Base-by-base conservation (phyloP, 164 flowering plant species). In the Kingdonia uniflora region DNA sequence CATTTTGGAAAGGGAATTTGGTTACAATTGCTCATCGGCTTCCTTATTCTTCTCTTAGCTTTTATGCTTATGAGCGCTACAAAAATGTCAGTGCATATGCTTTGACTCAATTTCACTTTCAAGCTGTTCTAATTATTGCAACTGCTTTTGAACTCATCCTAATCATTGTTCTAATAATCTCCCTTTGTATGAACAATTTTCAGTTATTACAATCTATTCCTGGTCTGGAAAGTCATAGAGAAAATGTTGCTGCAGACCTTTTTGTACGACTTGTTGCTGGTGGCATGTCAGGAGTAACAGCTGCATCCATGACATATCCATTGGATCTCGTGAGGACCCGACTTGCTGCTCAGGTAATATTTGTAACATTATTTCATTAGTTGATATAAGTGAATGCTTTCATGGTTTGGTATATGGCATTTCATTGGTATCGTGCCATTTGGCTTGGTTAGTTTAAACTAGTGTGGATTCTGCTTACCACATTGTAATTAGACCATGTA, bases 1-100 rank as follows among this genome's bases (percentile, higher is more conserved):
- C 95, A 56, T 86, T 86, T 65, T 86, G 95, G 95, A 86, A 71
- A 64, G 95, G 95, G 49, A 86, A 86, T 67, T 51, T 86, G 68
- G 91, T 86, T 43, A 86, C 95, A 0, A 73, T 86, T 53, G 85
- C 77, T 39, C 95, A 86, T 67, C 91, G 95, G 16, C 88, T 86
- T 62, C 95, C 95, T 22, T 86, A 86, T 71, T 76, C 95, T 48
- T 56, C 95, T 19, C 75, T 86, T 62, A 86, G 72, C 60, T 86
- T 86, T 58, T 86, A 84, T 66, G 65, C 87, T 37, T 86, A 78
- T 65, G 91, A 86, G 51, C 81, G 69, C 14, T 86, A 81, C 72
- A 86, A 81, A 58, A 74, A 61, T 64, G 95, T 86, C 0, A 45
- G 85, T 70, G 33, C 46, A 43, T 16, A 53, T 13, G 14, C 38